Evolutionary conservation across 768 basidiomycete species (phyloP), one percentile per base, ranked within the genome.

Genomic region (Glaciozyma martinii): DNA sequence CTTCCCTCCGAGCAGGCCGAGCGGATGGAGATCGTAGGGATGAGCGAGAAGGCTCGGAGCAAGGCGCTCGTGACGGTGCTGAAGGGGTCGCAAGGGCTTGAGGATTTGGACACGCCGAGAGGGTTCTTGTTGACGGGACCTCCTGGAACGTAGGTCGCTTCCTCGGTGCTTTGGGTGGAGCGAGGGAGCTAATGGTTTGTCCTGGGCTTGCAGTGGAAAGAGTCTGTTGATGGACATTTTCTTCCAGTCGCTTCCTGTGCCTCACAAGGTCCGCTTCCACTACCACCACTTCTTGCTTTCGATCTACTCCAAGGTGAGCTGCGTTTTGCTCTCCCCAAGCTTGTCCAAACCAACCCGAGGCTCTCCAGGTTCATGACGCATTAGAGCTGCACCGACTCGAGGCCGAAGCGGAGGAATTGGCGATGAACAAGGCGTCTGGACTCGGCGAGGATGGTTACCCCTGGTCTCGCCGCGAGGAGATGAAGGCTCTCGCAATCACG

Each of bases 221-320:
- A 82, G 80, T 52, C 79, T 84, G 62, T 74, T 85, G 27, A 78
- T 83, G 55, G 81, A 83, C 70, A 76, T 83, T 19, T 84, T 84
- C 80, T 82, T 79, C 73, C 74, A 80, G n/a, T 75, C 80, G 27
- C 68, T 85, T 3, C 82, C 82, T 1, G 81, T 82, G 0, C 78
- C 77, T 18, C 78, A 80, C 75, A 85, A 85, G 74, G 76, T 78
- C 7, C 79, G 83, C 46, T 81, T 80, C 60, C 84, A 84, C 74
- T 84, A 84, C 73, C 82, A 79, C 72, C 78, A 82, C 61, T 80
- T 84, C 66, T 80, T 83, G 0, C 76, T 85, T 5, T 81, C 80
- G 43, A 76, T 85, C 9, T 84, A 84, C 71, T 79, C 80, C 64
- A 66, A 49, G 3, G 67, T 68, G 4, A 47, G 59, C 56, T 18